A percentile compares a stretch with the other conserved stretches of the same genome.
phyloP scores from a whole-genome alignment of 2,329 filamentous ascomycete genomes.

The Cryphonectria carpinicola region DNA sequence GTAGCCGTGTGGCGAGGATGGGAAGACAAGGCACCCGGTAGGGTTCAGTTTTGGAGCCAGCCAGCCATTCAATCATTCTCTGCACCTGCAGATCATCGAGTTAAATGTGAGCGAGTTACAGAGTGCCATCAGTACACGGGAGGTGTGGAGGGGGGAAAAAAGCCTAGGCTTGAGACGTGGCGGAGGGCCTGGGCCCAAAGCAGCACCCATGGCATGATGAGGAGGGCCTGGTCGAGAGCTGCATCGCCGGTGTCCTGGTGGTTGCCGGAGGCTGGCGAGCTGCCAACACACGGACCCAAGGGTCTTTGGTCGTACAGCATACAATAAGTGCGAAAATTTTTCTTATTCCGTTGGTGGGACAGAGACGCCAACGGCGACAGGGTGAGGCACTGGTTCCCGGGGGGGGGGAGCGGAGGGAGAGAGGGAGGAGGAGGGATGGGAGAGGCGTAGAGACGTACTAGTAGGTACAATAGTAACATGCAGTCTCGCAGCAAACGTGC shows the following conservation, averaged over 20 bases:
- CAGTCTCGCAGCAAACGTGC: background rate
- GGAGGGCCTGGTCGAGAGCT: background rate
- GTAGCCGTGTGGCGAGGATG: background rate
- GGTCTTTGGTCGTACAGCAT: background rate
- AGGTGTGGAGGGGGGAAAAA: background rate
- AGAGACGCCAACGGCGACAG: background rate
- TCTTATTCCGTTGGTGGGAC: background rate
- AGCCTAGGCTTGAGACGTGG: background rate
- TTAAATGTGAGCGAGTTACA: background rate
- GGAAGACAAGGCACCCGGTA: background rate
- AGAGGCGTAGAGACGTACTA: background rate
- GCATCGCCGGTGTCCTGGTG: background rate
- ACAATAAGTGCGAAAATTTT: background rate
- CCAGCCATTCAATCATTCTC: background rate
- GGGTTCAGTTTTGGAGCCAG: background rate
- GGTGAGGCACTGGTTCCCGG: background rate
- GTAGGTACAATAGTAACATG: background rate
- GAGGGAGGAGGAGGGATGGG: background rate
- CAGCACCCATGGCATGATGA: background rate
- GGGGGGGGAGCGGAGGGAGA: background rate
- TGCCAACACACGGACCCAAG: background rate
- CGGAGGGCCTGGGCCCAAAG: background rate
- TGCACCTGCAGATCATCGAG: background rate
- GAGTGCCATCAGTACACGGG: background rate
- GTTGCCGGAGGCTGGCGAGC: background rate